A percentile compares a stretch with the other conserved stretches of the same genome.
These are phyloP conservation scores for Stephanodiscus triporus DNA, from an alignment of 108 stramenopile genomes.

Conservation along the genomic window DNA sequence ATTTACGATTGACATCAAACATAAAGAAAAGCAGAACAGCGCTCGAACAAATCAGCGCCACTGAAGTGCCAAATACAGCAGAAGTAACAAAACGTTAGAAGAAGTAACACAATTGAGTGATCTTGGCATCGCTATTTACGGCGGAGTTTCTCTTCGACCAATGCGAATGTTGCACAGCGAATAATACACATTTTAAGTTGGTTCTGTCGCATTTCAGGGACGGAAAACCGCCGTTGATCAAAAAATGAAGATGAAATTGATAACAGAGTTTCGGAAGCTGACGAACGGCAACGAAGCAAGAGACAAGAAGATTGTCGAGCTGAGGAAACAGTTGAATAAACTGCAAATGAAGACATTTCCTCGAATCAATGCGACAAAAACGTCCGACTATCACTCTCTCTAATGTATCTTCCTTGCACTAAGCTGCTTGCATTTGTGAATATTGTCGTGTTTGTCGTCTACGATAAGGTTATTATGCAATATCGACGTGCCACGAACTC, in stretches of 20 bases:
- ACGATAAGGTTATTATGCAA: too few species aligned
- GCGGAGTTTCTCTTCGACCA: neutral
- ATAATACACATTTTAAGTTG: neutral
- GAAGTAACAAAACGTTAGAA: neutral
- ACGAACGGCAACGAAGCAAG: constrained; percentile 2
- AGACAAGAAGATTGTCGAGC: constrained; percentile 5
- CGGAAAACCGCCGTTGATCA: constrained; percentile 2
- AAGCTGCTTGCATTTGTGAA: too few species aligned
- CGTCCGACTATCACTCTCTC: neutral
- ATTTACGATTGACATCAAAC: constrained; percentile 3
- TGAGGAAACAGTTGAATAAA: constrained; percentile 1
- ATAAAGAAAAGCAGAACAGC: neutral
- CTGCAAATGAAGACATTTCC: constrained; percentile 10
- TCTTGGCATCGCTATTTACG: neutral
- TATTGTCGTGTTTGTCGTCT: too few species aligned
- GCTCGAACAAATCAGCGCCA: neutral
- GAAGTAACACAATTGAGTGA: constrained; percentile 4
- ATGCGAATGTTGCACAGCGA: neutral
- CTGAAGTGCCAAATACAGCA: neutral
- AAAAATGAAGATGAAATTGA: constrained; percentile 8
- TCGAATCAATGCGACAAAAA: neutral
- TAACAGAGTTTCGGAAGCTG: neutral
- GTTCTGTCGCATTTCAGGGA: constrained; percentile 9
- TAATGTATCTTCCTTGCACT: neutral
- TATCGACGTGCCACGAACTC: too few species aligned